Evolutionary conservation across 768 basidiomycete genomes (phyloP), one percentile per base, ranked within the genome.

Genomic region (Mycena maculata): DNA sequence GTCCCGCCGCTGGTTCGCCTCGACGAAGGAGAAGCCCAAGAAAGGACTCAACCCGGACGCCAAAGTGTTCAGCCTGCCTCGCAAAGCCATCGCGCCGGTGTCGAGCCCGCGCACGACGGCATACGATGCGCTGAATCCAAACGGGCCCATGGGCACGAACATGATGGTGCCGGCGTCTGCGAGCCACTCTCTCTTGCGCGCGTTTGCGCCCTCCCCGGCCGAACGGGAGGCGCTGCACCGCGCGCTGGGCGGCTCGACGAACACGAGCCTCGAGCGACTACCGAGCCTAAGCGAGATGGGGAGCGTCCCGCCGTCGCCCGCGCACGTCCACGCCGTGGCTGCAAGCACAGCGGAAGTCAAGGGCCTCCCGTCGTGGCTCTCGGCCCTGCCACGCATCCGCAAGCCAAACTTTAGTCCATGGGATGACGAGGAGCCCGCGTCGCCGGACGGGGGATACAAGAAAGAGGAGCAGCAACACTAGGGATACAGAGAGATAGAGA

Each of bases 161-260:
- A 67, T 77, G 50, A 68, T 80, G 47, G 65, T 79, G 1, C 71
- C 82, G 0, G 74, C 84, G 3, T 84, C 87, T 5, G 82, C 84
- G 12, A 85, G 75, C 50, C 82, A 78, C 49, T 86, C 85, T 31
- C 78, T 88, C 23, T 82, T 93, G 63, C 92, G 92, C 73, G 94
- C 93, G 20, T 96, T 96, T 77, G 93, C 92, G 38, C 94, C 93
- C 33, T 95, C 93, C 68, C 92, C 90, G 59, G 93, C 90, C 68
- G 94, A 96, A 83, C 92, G 94, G 45, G 91, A 94, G 78, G 93
- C 86, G 55, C 85, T 96, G 33, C 89, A 92, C 71, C 90, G 93
- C 57, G 92, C 87, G n/a, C 78, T 95, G 16, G 90, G 91, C 50
- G 87, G 90, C 18, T 90, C 90, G 64, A 84, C 88, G 50, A 93